Conservation (phyloP, 305 asterid genomes). For the Solanum hybrid region DNA sequence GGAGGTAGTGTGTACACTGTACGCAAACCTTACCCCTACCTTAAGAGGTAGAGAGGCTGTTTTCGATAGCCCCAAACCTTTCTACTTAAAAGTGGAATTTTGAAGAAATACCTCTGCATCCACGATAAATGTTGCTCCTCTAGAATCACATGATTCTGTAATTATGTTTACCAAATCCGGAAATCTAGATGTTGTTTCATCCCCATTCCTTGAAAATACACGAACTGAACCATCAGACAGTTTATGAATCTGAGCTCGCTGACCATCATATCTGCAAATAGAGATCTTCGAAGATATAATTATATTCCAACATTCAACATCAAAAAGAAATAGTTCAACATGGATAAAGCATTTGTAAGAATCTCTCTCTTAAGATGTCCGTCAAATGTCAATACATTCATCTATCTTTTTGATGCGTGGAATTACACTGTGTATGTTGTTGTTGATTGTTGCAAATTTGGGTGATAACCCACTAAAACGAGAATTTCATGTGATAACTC, state of each 20-base stretch:
- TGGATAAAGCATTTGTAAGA: background rate
- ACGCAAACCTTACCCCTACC: background rate
- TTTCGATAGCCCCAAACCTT: background rate
- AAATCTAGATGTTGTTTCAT: constrained; percentile 69
- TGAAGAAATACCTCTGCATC: constrained; percentile 69
- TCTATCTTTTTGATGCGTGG: background rate
- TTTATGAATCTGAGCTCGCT: constrained; percentile 87
- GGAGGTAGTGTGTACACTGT: background rate
- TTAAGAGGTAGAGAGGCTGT: background rate
- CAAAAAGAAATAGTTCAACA: background rate
- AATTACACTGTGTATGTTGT: background rate
- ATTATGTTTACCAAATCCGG: constrained; percentile 70
- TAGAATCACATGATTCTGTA: constrained; percentile 37
- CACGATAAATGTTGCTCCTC: constrained; percentile 49
- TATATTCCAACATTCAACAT: background rate
- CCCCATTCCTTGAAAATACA: constrained; percentile 85
- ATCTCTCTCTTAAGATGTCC: background rate
- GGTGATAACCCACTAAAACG: background rate
- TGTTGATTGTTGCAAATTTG: background rate
- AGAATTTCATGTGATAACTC: background rate
- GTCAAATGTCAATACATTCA: background rate
- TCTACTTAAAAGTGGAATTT: background rate
- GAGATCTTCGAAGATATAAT: background rate
- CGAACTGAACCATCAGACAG: constrained; percentile 59
- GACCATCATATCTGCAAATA: constrained; percentile 82